A percentile compares a stretch with the other conserved stretches of the same genome.
Evolutionary conservation across 805 yeast species (phyloP).

Genomic region (Metschnikowia drakensbergensis): DNA sequence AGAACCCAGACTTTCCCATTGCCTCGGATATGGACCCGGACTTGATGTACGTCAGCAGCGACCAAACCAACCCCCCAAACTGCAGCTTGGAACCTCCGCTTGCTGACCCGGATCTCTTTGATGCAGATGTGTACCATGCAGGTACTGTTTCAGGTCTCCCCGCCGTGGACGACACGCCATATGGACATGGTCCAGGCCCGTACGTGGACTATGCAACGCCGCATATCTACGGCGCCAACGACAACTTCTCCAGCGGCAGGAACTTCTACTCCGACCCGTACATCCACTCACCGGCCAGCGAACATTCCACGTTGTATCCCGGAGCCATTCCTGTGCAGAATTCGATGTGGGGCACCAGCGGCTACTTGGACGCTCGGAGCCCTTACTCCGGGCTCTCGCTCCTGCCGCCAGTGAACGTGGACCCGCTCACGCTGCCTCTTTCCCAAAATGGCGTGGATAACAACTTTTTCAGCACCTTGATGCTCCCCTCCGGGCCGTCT

Average conservation of each 20-base stretch:
- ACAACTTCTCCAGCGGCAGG: neutral
- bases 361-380: conserved; percentile 11
- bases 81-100: too few relatives aligned
- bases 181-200: neutral
- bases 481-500: conserved; percentile 10
- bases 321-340: neutral
- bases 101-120: too few relatives aligned
- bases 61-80: too few relatives aligned
- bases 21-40: too few relatives aligned
- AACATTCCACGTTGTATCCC: neutral
- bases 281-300: conserved; percentile 1
- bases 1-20: too few relatives aligned
- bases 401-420: conserved; percentile 6
- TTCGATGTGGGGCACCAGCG: conserved; percentile 1
- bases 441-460: conserved; percentile 10
- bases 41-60: too few relatives aligned
- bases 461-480: conserved; percentile 10
- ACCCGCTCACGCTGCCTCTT: conserved; percentile 12
- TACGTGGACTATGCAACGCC: neutral
- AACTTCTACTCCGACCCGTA: neutral
- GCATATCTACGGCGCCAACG: neutral
- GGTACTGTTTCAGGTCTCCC: too few relatives aligned
- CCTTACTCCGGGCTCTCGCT: conserved; percentile 10
- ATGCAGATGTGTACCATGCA: too few relatives aligned
- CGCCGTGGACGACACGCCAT: neutral